Evolutionary conservation across 2,329 filamentous ascomycete species (phyloP), one percentile per base, ranked within the genome.

Genomic region (Didymellaceae sp.): DNA sequence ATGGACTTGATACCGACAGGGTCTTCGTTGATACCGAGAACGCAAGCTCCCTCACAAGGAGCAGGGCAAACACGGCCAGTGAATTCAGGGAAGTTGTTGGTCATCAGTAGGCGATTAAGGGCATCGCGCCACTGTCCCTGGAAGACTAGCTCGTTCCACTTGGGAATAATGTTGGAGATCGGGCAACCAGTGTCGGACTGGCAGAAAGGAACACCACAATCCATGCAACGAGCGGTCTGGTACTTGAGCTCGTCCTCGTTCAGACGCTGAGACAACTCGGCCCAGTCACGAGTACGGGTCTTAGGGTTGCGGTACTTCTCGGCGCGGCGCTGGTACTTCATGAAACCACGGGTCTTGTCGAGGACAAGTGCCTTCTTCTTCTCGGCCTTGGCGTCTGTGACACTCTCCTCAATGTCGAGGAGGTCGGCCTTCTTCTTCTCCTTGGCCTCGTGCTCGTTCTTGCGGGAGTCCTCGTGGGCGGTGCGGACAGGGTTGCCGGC

Each of bases 1-100:
- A 97, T 96, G 0, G 91, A 96, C 80, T 97, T 97, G 82, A 97
- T 97, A 60, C 93, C 93, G 30, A 97, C 93, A 4, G 93, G 92
- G 63, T 97, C 92, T 72, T 96, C 92, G 68, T 95, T 97, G 77
- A 97, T 97, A 38, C 93, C 93, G 35, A 97, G 82, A 53, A 97
- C 93, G 69, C 93, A 97, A 52, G 93, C 91, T 74, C 93, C 93
- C 75, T 97, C 93, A 66, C 93, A 97, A 75, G 93, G 93, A 68
- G 93, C 93, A 52, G 93, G 93, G 76, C 93, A 97, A 52, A 97
- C 93, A 79, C 93, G 92, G 48, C 93, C 93, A 63, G 93, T 97
- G 75, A 97, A 97, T 72, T 97, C 93, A 4, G 93, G 93, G 82
- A 97, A 97, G 78, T 97, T 97, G 80, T 97, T 97, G 60, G 93